A percentile compares a stretch with the other conserved stretches of the same genome.
These are phyloP conservation scores for Yamadazyma blattariae DNA, from an alignment of 1,139 yeast species.

Conservation along the genomic window DNA sequence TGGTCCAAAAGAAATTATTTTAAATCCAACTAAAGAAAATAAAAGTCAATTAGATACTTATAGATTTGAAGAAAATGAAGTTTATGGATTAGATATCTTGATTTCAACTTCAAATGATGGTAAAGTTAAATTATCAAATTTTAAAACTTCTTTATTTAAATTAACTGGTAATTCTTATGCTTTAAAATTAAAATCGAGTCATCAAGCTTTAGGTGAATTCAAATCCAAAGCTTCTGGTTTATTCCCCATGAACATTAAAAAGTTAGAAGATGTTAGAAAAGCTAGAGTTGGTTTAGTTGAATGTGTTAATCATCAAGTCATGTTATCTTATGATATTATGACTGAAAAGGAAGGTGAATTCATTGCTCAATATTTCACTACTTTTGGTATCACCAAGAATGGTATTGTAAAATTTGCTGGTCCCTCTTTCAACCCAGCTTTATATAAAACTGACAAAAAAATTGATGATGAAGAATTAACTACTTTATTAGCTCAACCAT, in stretches of 20 bases:
- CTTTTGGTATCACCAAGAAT: conserved; percentile 72
- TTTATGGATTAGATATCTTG: conserved; percentile 72
- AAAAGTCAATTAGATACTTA: conserved; percentile 60
- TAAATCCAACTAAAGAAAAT: conserved; percentile 73
- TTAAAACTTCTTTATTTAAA: conserved; percentile 70
- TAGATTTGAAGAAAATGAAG: conserved; percentile 74
- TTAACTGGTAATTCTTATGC: conserved; percentile 68
- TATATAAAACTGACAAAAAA: conserved; percentile 57
- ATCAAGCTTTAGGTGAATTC: conserved; percentile 64
- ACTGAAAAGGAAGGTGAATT: conserved; percentile 67
- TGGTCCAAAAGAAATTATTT: conserved; percentile 74
- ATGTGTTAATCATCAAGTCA: conserved; percentile 66
- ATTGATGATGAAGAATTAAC: conserved; percentile 53
- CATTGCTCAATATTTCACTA: conserved; percentile 74
- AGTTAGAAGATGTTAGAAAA: conserved; percentile 66
- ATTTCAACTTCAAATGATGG: conserved; percentile 68
- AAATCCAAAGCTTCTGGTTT: conserved; percentile 58
- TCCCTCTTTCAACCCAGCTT: conserved; percentile 49
- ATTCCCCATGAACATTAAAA: conserved; percentile 71
- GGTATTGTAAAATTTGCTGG: conserved; percentile 69
- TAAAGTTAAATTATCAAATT: conserved; percentile 59
- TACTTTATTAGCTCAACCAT: conserved; percentile 53
- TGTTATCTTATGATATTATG: conserved; percentile 67
- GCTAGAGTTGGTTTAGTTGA: conserved; percentile 77
- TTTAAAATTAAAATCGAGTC: conserved; percentile 72